Evolutionary conservation across 176 grass and related monocot species (phyloP).

Genomic region (Ensete ventricosum): DNA sequence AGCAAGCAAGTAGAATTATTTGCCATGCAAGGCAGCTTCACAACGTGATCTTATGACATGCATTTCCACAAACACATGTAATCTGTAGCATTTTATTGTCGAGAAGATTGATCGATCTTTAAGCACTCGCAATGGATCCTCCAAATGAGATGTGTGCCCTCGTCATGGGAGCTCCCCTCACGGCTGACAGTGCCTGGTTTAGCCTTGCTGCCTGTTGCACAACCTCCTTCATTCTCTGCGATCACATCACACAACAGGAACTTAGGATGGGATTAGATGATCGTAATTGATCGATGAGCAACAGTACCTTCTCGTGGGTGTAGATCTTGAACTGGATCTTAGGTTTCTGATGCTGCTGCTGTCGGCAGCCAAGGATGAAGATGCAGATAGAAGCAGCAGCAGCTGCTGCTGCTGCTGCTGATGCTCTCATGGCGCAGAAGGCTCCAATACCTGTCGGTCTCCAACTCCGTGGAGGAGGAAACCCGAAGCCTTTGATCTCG

Average conservation of each 20-base stretch:
- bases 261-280: too few species aligned
- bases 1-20: too few species aligned
- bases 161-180: constrained; percentile 35
- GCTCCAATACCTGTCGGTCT: constrained; percentile 44
- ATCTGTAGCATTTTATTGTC: too few species aligned
- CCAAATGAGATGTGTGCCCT: constrained; percentile 65
- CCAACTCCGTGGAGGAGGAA: constrained; percentile 31
- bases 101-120: constrained; percentile 8
- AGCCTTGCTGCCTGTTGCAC: constrained; percentile 49
- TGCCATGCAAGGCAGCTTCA: too few species aligned
- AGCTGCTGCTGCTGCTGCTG: constrained; percentile 9
- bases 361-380: constrained; percentile 35
- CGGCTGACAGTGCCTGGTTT: constrained; percentile 62
- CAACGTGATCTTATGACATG: too few species aligned
- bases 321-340: constrained; percentile 56
- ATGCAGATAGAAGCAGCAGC: constrained; percentile 49
- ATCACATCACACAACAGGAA: background rate
- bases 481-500: constrained; percentile 21
- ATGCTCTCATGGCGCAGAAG: constrained; percentile 63
- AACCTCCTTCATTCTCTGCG: constrained; percentile 54
- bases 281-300: background rate
- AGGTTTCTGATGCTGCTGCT: constrained; percentile 27
- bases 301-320: constrained; percentile 41
- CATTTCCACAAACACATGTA: too few species aligned
- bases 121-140: constrained; percentile 47